Evolutionary conservation across 768 basidiomycete genomes (phyloP), one percentile per base, ranked within the genome.

Genomic region (Lepiota brunneoincarnata): DNA sequence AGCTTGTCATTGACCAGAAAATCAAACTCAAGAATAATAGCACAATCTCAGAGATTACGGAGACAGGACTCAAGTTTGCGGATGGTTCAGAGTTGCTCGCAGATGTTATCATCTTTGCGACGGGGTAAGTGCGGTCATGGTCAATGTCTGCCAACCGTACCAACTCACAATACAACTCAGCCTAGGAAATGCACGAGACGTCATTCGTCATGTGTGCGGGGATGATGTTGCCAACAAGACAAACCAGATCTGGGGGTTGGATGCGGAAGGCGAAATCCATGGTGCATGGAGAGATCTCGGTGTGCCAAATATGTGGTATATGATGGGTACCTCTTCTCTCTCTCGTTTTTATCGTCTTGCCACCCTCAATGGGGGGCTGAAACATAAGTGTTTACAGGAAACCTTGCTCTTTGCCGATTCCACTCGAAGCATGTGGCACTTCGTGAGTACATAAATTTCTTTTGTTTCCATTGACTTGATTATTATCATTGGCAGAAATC

Each of bases 1-100:
- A 83, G 63, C 70, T 81, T 56, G 81, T 88, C 57, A 75, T 79
- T 24, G 82, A 86, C 56, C 82, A 84, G 20, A 83, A 86, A 64
- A 86, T 89, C 70, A 86, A 87, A 64, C 69, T 89, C 58, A 88
- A 89, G 71, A 83, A 76, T 64, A 83, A 82, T 55, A 70, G 73
- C 49, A 67, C 66, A 24, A 76, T 86, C 47, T 63, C 72, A 23
- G 64, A 63, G 31, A 79, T 81, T 63, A 78, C 74, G 0, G 62
- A 71, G 56, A 68, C 61, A 1, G 75, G 77, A 3, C 61, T 84
- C 10, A 68, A 70, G 46, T 84, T 83, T 56, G 75, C 75, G 47
- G 68, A 82, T 55, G 79, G 79, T 2, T 71, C 68, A 17, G 71
- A 72, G 57, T 59, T 83, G 7, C 55, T 71, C 12, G 80, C 77